Evolutionary conservation across 1,284 basidiomycete species (phyloP).

Genomic region (Rhodofomes roseus): DNA sequence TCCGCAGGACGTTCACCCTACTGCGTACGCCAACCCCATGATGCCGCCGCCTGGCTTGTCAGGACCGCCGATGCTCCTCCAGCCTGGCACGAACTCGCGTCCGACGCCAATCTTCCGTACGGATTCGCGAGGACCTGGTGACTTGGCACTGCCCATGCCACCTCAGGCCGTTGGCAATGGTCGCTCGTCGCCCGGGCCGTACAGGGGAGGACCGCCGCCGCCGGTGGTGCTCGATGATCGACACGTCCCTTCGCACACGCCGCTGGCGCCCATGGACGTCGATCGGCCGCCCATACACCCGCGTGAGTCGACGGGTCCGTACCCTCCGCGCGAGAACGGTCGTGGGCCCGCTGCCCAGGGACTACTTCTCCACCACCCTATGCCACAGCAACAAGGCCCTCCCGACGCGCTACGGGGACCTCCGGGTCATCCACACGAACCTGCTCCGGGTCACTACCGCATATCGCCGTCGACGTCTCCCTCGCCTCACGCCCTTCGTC

Average conservation of each 20-base stretch:
- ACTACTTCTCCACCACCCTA: constrained; percentile 63
- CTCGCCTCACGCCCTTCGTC: constrained; percentile 38
- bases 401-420: constrained; percentile 44
- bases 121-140: constrained; percentile 57
- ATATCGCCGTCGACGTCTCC: constrained; percentile 53
- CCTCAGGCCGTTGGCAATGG: constrained; percentile 39
- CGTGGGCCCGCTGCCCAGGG: constrained; percentile 51
- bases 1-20: constrained; percentile 94
- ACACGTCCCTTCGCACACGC: constrained; percentile 62
- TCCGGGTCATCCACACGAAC: constrained; percentile 44
- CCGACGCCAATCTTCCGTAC: constrained; percentile 55
- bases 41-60: constrained; percentile 59
- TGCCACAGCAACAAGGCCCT: constrained; percentile 48
- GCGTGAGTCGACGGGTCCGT: constrained; percentile 47
- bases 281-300: constrained; percentile 56
- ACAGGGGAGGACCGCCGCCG: constrained; percentile 74
- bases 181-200: constrained; percentile 60
- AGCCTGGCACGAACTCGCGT: constrained; percentile 37
- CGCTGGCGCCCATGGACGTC: constrained; percentile 81
- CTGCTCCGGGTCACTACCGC: constrained; percentile 45
- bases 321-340: constrained; percentile 37
- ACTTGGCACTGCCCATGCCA: constrained; percentile 60
- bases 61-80: constrained; percentile 60
- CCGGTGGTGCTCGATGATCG: constrained; percentile 74
- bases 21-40: constrained; percentile 80